Percentiles rank a stretch among this genome's conserved stretches.
Conservation (phyloP, 73 alveolate species). For the Tetrahymena thermophila region DNA sequence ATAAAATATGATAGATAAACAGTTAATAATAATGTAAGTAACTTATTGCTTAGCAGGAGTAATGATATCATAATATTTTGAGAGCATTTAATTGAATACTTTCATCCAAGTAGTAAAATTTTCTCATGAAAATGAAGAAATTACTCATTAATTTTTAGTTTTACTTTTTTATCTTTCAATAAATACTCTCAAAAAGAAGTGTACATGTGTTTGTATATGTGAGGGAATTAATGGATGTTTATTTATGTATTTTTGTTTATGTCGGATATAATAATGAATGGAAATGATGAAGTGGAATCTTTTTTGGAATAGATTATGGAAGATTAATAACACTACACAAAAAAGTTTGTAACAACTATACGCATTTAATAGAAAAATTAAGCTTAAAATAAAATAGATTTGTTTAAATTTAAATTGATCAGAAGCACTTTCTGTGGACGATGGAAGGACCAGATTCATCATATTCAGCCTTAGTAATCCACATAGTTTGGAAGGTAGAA, state of each 20-base stretch:
- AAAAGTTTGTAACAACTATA: neutral
- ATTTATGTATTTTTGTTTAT: no score
- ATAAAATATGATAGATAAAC: no score
- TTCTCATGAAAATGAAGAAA: neutral
- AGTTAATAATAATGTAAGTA: neutral
- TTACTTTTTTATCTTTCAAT: no score
- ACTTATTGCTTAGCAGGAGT: neutral
- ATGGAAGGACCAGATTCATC: conserved; percentile 76
- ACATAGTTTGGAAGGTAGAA: conserved; percentile 68
- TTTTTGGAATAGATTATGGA: neutral
- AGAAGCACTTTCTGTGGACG: conserved; percentile 78
- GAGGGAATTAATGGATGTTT: no score
- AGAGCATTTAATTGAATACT: neutral
- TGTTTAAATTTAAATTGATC: neutral
- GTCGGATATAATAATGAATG: no score
- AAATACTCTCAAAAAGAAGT: no score
- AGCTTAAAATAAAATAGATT: neutral
- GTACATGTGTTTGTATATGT: no score
- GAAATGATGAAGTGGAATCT: neutral
- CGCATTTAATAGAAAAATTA: neutral
- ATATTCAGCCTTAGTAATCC: conserved; percentile 76
- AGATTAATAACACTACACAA: neutral
- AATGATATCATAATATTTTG: neutral
- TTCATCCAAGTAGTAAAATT: neutral
- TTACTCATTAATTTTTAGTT: no score